These are phyloP conservation scores for Porcisia hertigi DNA, from an alignment of 208 protist genomes.

Conservation along the genomic window DNA sequence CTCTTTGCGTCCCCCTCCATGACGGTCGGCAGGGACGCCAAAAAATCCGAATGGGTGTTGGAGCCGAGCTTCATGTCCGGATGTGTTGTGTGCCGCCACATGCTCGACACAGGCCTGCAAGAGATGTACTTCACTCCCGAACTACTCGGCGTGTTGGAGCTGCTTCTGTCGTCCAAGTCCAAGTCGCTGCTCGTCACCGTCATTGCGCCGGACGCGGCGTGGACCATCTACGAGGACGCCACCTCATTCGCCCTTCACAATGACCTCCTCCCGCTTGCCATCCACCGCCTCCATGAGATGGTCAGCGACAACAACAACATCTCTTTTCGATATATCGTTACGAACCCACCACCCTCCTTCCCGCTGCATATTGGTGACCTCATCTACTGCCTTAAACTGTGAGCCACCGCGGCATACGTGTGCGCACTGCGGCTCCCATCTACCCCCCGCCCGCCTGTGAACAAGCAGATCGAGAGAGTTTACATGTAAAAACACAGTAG, in stretches of 20 bases:
- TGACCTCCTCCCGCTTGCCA: conserved; percentile 35
- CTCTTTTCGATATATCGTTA: conserved; percentile 46
- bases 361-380: conserved; percentile 30
- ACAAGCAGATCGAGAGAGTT: too few relatives aligned
- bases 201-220: conserved; percentile 21
- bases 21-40: conserved; percentile 15
- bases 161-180: conserved; percentile 30
- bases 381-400: conserved; percentile 42
- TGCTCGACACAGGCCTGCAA: conserved; percentile 43
- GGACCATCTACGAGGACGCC: conserved; percentile 29
- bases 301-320: conserved; percentile 11
- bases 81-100: conserved; percentile 40
- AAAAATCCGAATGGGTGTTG: conserved; percentile 33
- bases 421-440: background rate
- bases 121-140: conserved; percentile 40
- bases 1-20: conserved; percentile 19
- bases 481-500: too few relatives aligned
- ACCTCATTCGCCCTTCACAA: conserved; percentile 30
- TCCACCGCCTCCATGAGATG: conserved; percentile 36
- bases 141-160: conserved; percentile 35
- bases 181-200: conserved; percentile 35
- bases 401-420: background rate
- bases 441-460: too few relatives aligned
- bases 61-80: conserved; percentile 49
- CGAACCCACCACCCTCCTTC: conserved; percentile 40